A percentile compares a stretch with the other conserved stretches of the same genome.
Conservation (phyloP, 2,329 filamentous ascomycete species). For the Ceratocystis albifundus region DNA sequence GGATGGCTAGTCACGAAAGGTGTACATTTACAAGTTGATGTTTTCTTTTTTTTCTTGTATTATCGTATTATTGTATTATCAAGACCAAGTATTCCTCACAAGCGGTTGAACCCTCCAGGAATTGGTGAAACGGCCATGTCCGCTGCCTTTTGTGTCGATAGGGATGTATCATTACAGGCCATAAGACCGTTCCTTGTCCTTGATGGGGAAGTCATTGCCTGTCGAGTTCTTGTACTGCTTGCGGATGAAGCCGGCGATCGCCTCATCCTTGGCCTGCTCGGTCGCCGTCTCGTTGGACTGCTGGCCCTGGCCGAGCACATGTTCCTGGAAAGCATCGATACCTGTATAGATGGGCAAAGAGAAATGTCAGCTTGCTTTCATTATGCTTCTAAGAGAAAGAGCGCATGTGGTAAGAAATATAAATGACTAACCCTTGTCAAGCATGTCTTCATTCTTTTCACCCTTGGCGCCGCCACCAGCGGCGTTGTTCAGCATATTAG, state of each 20-base stretch:
- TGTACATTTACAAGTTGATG: neutral
- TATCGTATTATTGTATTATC: neutral
- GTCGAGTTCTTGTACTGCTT: conserved; percentile 56
- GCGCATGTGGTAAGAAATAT: neutral
- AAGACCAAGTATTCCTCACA: neutral
- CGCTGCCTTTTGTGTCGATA: neutral
- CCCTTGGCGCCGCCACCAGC: conserved; percentile 61
- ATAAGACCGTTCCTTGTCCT: conserved; percentile 50
- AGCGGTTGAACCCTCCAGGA: neutral
- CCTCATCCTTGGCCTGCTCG: conserved; percentile 75
- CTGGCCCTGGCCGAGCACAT: conserved; percentile 55
- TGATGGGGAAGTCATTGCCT: conserved; percentile 57
- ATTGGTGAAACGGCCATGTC: neutral
- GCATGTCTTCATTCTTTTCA: conserved; percentile 71
- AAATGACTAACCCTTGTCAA: conserved; percentile 58
- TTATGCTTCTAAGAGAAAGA: neutral
- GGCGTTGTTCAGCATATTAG: conserved; percentile 58
- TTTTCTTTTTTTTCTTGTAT: neutral
- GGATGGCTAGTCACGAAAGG: neutral
- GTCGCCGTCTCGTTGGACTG: conserved; percentile 61
- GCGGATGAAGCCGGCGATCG: conserved; percentile 63
- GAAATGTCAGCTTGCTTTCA: neutral
- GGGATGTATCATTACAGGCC: conserved; percentile 24
- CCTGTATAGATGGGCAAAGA: conserved; percentile 36
- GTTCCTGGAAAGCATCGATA: conserved; percentile 67